Conservation (phyloP, 345 rosid genomes). For the rapeseed (Brassica napus) region DNA sequence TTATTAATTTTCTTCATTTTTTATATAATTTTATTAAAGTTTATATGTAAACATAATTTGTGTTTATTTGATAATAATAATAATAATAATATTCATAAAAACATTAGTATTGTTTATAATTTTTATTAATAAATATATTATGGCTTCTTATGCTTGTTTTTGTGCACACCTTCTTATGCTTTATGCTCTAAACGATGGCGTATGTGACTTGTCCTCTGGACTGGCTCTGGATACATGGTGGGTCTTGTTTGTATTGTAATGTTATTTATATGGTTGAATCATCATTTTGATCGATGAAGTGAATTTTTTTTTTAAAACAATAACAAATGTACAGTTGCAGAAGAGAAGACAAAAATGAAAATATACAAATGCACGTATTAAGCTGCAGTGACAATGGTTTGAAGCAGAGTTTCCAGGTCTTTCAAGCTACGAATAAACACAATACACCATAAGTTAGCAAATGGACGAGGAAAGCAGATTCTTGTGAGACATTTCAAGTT, state of each 20-base stretch:
- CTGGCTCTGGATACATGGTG: constrained; percentile 18
- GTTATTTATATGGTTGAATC: constrained; percentile 14
- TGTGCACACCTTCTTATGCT: too few relatives aligned
- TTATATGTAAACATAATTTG: too few relatives aligned
- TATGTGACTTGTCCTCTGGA: too few relatives aligned
- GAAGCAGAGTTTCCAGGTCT: constrained; percentile 38
- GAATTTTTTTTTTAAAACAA: background rate
- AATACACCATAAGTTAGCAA: background rate
- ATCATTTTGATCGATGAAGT: background rate
- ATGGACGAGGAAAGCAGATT: background rate
- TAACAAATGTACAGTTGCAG: constrained; percentile 11
- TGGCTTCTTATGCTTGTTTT: too few relatives aligned
- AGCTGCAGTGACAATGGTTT: constrained; percentile 25
- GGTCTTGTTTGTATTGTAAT: constrained; percentile 33
- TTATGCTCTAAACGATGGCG: too few relatives aligned
- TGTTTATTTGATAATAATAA: too few relatives aligned
- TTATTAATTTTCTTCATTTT: too few relatives aligned
- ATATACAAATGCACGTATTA: constrained; percentile 8
- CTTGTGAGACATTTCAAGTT: background rate
- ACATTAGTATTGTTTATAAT: too few relatives aligned
- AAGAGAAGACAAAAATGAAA: background rate
- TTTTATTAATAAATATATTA: too few relatives aligned
- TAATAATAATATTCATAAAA: too few relatives aligned
- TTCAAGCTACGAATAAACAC: constrained; percentile 16
- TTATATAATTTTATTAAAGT: too few relatives aligned